These are phyloP conservation scores for Trametes pubescens DNA, from an alignment of 1,284 basidiomycete genomes.

Conservation along the genomic window DNA sequence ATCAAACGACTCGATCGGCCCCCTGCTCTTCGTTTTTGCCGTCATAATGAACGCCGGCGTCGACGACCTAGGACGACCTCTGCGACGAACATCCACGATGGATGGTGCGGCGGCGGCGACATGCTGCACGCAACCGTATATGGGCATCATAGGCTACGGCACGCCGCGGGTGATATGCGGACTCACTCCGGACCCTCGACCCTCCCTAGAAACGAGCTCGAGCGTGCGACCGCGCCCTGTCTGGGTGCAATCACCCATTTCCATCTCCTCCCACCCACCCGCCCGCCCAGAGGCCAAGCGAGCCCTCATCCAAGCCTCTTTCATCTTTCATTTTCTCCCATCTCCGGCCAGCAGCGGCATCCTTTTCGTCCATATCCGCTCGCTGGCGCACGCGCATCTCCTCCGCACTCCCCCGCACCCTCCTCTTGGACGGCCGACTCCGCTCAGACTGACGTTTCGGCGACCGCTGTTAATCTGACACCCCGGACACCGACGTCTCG, in stretches of 20 bases:
- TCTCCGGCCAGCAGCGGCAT: neutral
- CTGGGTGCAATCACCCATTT: neutral
- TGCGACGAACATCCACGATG: neutral
- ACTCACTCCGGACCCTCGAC: neutral
- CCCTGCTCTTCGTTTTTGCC: constrained; percentile 2
- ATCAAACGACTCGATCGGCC: neutral
- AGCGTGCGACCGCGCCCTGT: constrained; percentile 6
- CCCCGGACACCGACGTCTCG: neutral
- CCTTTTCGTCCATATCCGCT: constrained; percentile 8
- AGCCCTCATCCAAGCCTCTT: neutral
- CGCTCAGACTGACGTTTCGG: neutral
- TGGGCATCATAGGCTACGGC: too few species aligned
- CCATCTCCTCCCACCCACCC: neutral
- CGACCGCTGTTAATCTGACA: neutral
- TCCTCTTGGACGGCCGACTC: neutral
- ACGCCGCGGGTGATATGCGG: neutral
- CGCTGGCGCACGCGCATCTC: neutral
- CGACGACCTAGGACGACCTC: neutral
- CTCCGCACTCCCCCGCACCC: neutral
- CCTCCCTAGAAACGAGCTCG: constrained; percentile 7
- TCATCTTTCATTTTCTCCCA: constrained; percentile 4
- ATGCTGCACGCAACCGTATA: neutral
- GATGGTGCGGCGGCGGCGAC: neutral
- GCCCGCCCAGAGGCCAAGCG: constrained; percentile 13
- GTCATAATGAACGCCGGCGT: neutral